A percentile compares a stretch with the other conserved stretches of the same genome.
These are phyloP conservation scores for Cutaneotrichosporon daszewskae DNA, from an alignment of 1,284 basidiomycete species.

Conservation along the genomic window DNA sequence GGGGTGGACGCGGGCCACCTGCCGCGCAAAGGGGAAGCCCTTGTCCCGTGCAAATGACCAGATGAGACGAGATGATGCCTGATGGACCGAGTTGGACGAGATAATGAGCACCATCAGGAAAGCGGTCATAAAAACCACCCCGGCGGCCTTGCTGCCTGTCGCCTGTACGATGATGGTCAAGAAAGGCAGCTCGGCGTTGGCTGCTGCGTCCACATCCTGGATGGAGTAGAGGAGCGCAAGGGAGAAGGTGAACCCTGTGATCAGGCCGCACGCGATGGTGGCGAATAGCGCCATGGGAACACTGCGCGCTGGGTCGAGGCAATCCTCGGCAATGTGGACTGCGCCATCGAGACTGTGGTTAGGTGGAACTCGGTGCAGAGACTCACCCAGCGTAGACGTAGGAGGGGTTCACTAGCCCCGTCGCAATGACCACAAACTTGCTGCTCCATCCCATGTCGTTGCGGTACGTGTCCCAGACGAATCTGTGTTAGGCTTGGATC, in stretches of 20 bases:
- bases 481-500: background rate
- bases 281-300: background rate
- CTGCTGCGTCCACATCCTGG: constrained; percentile 2
- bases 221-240: constrained; percentile 4
- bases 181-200: constrained; percentile 4
- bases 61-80: constrained; percentile 3
- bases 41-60: constrained; percentile 9
- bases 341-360: background rate
- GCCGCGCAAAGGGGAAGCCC: background rate
- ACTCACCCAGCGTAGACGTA: constrained; percentile 4
- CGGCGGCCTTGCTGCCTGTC: background rate
- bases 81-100: constrained; percentile 6
- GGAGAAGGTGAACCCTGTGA: constrained; percentile 4
- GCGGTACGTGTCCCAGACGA: constrained; percentile 5
- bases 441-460: constrained; percentile 3
- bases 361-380: background rate
- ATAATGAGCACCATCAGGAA: constrained; percentile 3
- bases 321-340: constrained; percentile 9
- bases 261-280: constrained; percentile 1
- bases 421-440: constrained; percentile 6
- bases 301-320: background rate
- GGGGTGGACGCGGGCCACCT: constrained; percentile 1
- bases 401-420: constrained; percentile 7
- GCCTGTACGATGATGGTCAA: constrained; percentile 6
- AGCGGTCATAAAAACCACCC: background rate